phyloP scores from a whole-genome alignment of 2,329 filamentous ascomycete genomes.

The Pestalotiopsis fici region DNA sequence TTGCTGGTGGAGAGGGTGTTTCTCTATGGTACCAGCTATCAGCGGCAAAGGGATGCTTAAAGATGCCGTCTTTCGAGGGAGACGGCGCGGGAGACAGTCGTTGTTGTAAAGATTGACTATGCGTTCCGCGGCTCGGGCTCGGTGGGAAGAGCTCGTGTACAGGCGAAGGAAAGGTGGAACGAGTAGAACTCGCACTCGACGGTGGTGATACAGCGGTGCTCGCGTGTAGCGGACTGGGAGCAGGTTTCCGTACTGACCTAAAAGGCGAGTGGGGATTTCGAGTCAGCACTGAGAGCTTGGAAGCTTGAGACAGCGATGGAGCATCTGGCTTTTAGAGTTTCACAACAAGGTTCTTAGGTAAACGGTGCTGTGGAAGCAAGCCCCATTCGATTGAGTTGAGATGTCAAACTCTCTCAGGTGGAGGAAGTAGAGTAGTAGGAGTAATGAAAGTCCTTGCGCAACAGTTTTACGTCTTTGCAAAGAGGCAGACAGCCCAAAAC shows the following conservation, averaged over 20 bases:
- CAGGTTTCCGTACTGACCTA: constrained; percentile 49
- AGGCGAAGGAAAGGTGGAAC: constrained; percentile 33
- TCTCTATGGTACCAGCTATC: constrained; percentile 13
- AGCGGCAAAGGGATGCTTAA: constrained; percentile 11
- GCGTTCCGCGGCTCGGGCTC: constrained; percentile 22
- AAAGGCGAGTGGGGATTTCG: constrained; percentile 24
- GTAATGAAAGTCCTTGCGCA: not conserved
- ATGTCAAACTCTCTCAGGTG: not conserved
- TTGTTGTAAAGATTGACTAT: constrained; percentile 13
- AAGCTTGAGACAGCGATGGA: not conserved
- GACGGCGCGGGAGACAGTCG: constrained; percentile 9
- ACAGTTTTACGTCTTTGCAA: not conserved
- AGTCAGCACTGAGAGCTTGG: constrained; percentile 25
- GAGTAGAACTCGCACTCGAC: constrained; percentile 41
- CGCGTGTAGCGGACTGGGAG: constrained; percentile 51
- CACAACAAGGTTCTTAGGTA: constrained; percentile 7
- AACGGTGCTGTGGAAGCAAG: constrained; percentile 6
- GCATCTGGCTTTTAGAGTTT: constrained; percentile 19
- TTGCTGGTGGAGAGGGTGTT: constrained; percentile 22
- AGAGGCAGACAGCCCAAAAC: not conserved
- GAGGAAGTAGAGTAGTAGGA: not conserved
- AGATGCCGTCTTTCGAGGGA: constrained; percentile 9
- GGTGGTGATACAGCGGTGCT: constrained; percentile 43
- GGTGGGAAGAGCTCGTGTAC: constrained; percentile 22
- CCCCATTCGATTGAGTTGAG: not conserved